A percentile compares a stretch with the other conserved stretches of the same genome.
Evolutionary conservation across 1,284 basidiomycete species (phyloP).

Genomic region (Microbotryum lychnidis-dioicae): DNA sequence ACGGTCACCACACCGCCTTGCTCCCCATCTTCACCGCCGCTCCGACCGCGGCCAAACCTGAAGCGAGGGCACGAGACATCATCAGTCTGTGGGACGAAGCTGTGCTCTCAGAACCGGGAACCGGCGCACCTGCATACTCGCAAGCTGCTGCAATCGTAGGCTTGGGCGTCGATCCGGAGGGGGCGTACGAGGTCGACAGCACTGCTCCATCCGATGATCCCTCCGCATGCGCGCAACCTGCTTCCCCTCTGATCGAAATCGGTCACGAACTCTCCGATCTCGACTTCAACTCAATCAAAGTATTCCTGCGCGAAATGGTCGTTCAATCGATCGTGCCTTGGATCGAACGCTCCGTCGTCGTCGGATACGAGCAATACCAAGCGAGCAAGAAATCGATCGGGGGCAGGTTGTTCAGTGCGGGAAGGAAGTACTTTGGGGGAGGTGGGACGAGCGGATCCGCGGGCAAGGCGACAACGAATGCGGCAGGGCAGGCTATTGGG

Average conservation of each 20-base stretch:
- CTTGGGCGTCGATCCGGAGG: too few relatives aligned
- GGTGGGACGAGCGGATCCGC: conserved; percentile 31
- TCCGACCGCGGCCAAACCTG: not conserved
- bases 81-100: conserved; percentile 5
- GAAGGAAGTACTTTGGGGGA: conserved; percentile 46
- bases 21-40: conserved; percentile 28
- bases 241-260: not conserved
- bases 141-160: not conserved
- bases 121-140: too few relatives aligned
- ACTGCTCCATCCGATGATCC: not conserved
- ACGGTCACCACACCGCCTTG: conserved; percentile 33
- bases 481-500: conserved; percentile 5
- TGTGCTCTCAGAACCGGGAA: conserved; percentile 4
- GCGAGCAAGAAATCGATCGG: conserved; percentile 79
- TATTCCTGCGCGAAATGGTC: conserved; percentile 81
- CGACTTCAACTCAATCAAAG: conserved; percentile 49
- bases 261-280: conserved; percentile 8
- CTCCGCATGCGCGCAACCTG: not conserved
- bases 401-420: conserved; percentile 71
- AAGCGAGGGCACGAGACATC: conserved; percentile 1
- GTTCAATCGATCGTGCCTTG: conserved; percentile 86
- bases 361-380: conserved; percentile 91
- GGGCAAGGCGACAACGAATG: conserved; percentile 33
- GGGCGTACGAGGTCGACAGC: not conserved
- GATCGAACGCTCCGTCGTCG: conserved; percentile 88